These are phyloP conservation scores for Saccharomyces hybrid DNA, from an alignment of 1,139 yeast genomes.

Conservation along the genomic window DNA sequence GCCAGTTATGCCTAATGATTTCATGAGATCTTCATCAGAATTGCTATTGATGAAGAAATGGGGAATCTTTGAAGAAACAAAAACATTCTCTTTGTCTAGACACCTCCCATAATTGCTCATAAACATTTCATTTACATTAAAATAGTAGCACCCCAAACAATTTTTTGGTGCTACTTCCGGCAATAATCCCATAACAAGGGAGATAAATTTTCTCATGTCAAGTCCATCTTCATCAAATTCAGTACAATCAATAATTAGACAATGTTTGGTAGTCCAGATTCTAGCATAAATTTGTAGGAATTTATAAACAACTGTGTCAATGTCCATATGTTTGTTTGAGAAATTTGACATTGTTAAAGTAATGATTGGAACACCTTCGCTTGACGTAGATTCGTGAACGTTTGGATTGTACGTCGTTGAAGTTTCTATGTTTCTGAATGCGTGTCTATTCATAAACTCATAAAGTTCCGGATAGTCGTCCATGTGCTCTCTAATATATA, in stretches of 20 bases:
- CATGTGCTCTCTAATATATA: constrained; percentile 40
- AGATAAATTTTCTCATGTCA: constrained; percentile 25
- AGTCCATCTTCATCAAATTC: constrained; percentile 37
- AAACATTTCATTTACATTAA: constrained; percentile 49
- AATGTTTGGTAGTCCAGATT: constrained; percentile 64
- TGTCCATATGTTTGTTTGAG: constrained; percentile 40
- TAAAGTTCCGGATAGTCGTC: constrained; percentile 46
- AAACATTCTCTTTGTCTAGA: constrained; percentile 17
- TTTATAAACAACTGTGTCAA: constrained; percentile 52
- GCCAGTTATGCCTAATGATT: constrained; percentile 43
- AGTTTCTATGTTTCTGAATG: constrained; percentile 44
- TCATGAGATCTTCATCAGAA: constrained; percentile 43
- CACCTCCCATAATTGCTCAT: constrained; percentile 32
- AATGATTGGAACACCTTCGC: constrained; percentile 67
- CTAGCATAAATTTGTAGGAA: constrained; percentile 61
- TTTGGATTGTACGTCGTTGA: constrained; percentile 32
- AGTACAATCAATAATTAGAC: constrained; percentile 62
- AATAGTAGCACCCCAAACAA: constrained; percentile 49
- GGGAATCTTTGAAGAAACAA: constrained; percentile 17
- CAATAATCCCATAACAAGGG: constrained; percentile 33
- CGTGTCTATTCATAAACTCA: constrained; percentile 68
- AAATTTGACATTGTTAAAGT: constrained; percentile 45
- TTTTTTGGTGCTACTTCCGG: constrained; percentile 46
- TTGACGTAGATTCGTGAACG: constrained; percentile 55
- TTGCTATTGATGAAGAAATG: constrained; percentile 36